These are phyloP conservation scores for Macrocystidia cucumis DNA, from an alignment of 1,284 basidiomycete genomes.

Conservation along the genomic window DNA sequence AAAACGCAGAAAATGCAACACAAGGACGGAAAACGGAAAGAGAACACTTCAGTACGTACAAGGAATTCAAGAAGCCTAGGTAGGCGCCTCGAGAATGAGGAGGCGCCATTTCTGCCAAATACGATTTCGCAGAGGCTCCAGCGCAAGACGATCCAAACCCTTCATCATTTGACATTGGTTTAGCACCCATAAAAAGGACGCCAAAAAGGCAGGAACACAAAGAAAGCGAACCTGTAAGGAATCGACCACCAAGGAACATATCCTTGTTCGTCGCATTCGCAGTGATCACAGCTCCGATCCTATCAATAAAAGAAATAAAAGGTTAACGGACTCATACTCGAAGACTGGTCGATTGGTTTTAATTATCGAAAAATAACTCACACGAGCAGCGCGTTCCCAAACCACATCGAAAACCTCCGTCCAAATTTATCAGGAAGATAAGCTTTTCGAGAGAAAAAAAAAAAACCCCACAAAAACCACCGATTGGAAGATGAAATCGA, in stretches of 20 bases:
- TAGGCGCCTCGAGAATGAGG: slow-evolving; percentile 43
- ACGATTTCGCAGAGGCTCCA: slow-evolving; percentile 40
- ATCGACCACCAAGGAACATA: slow-evolving; percentile 44
- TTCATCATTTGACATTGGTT: too few relatives aligned
- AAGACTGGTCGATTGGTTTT: neutral
- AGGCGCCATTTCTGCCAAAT: slow-evolving; percentile 42
- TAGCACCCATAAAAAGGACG: too few relatives aligned
- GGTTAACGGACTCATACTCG: too few relatives aligned
- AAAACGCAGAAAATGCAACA: slow-evolving; percentile 9
- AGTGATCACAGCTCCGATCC: slow-evolving; percentile 38
- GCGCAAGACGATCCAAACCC: slow-evolving; percentile 34
- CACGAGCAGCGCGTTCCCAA: slow-evolving; percentile 39
- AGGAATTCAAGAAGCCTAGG: slow-evolving; percentile 42
- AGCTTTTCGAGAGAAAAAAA: too few relatives aligned
- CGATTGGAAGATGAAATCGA: too few relatives aligned
- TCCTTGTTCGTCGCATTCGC: slow-evolving; percentile 33
- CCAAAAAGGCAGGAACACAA: too few relatives aligned
- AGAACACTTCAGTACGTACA: slow-evolving; percentile 38
- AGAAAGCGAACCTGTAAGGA: slow-evolving; percentile 37
- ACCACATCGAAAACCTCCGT: slow-evolving; percentile 44
- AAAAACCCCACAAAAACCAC: too few relatives aligned
- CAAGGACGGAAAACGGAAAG: slow-evolving; percentile 4
- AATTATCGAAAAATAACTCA: slow-evolving; percentile 18
- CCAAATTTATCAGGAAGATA: slow-evolving; percentile 45
- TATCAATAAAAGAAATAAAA: slow-evolving; percentile 10